These are phyloP conservation scores for Spathaspora girioi DNA, from an alignment of 805 yeast species.

Conservation along the genomic window DNA sequence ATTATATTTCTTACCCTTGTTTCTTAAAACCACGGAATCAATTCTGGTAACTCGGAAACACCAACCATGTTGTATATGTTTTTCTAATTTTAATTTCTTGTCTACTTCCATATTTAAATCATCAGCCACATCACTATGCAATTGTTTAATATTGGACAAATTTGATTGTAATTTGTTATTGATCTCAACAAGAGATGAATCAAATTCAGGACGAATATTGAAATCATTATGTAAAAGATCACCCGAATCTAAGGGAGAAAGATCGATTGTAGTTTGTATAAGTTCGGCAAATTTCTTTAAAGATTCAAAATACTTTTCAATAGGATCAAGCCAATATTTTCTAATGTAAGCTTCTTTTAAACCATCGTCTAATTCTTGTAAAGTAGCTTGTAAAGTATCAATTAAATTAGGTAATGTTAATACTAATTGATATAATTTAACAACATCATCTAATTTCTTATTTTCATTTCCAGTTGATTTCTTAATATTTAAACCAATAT, in stretches of 20 bases:
- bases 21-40: slow-evolving; percentile 77
- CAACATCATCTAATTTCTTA: slow-evolving; percentile 82
- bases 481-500: slow-evolving; percentile 40
- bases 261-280: slow-evolving; percentile 89
- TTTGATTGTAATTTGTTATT: slow-evolving; percentile 54
- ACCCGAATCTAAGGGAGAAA: slow-evolving; percentile 69
- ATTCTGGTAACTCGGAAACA: slow-evolving; percentile 88
- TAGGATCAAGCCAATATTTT: slow-evolving; percentile 55
- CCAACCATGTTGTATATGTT: slow-evolving; percentile 89
- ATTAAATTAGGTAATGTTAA: slow-evolving; percentile 66
- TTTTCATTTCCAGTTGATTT: slow-evolving; percentile 31
- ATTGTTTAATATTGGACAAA: slow-evolving; percentile 50
- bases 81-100: slow-evolving; percentile 84
- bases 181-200: slow-evolving; percentile 64
- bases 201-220: slow-evolving; percentile 85
- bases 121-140: slow-evolving; percentile 65
- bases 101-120: slow-evolving; percentile 80
- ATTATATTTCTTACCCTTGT: slow-evolving; percentile 49
- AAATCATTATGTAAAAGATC: slow-evolving; percentile 57
- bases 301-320: slow-evolving; percentile 46
- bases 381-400: slow-evolving; percentile 42
- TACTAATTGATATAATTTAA: slow-evolving; percentile 80
- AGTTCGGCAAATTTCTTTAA: slow-evolving; percentile 73
- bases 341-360: slow-evolving; percentile 32
- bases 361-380: slow-evolving; percentile 9